These are phyloP conservation scores for Tritrichomonas musculus DNA, from an alignment of 208 protist genomes.

Conservation along the genomic window DNA sequence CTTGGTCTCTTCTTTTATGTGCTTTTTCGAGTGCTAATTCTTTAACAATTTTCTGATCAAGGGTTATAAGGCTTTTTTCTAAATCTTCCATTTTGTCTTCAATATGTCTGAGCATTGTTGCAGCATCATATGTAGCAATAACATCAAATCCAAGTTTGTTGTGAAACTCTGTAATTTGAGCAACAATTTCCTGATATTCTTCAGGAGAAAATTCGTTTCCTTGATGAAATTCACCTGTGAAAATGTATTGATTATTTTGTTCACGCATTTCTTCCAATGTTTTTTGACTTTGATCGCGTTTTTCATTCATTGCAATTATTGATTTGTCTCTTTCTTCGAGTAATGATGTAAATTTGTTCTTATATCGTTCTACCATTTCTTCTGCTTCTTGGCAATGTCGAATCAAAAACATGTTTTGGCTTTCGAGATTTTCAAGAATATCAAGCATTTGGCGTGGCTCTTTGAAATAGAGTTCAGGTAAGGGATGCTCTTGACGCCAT, in stretches of 20 bases:
- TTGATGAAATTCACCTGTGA: neutral
- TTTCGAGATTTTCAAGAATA: neutral
- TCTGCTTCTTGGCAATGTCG: constrained; percentile 22
- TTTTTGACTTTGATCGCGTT: neutral
- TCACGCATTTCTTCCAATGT: neutral
- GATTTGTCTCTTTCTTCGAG: neutral
- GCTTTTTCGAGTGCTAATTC: neutral
- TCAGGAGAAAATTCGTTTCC: neutral
- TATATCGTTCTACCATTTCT: neutral
- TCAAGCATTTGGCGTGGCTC: neutral
- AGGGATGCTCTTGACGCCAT: neutral
- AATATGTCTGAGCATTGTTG: neutral
- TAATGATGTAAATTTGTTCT: neutral
- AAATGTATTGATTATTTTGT: neutral
- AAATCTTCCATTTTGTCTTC: constrained; percentile 10
- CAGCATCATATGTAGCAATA: neutral
- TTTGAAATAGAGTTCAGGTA: neutral
- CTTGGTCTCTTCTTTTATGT: neutral
- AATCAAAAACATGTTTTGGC: constrained; percentile 24
- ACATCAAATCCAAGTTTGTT: neutral
- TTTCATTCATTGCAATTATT: neutral
- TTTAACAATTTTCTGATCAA: neutral
- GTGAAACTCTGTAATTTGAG: neutral
- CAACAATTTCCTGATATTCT: neutral
- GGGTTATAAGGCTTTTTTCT: neutral